Evolutionary conservation across 2,329 filamentous ascomycete species (phyloP).

Genomic region (Leptographium radiaticola): DNA sequence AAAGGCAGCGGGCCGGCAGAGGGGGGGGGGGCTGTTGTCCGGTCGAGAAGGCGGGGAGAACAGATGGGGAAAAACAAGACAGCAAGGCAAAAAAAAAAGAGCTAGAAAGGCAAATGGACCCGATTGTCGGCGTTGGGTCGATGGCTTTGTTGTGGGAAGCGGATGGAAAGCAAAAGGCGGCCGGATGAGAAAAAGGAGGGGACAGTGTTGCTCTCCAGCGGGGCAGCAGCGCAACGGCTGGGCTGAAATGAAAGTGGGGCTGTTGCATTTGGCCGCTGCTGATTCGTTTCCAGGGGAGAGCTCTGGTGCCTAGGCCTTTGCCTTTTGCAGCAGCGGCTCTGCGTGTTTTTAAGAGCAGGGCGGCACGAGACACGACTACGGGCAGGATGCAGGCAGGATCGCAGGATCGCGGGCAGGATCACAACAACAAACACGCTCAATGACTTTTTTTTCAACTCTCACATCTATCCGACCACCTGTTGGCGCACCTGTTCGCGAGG

Average conservation of each 20-base stretch:
- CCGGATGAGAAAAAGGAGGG: conserved; percentile 6
- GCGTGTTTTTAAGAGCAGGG: no score
- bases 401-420: neutral
- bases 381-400: neutral
- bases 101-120: no score
- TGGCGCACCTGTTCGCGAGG: conserved; percentile 29
- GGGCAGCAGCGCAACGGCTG: conserved; percentile 1
- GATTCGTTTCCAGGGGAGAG: neutral
- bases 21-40: no score
- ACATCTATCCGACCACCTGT: conserved; percentile 16
- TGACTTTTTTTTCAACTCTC: neutral
- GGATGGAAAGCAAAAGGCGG: neutral
- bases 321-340: no score
- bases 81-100: no score
- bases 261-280: neutral
- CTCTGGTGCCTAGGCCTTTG: neutral
- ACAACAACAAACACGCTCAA: neutral
- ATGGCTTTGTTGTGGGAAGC: neutral
- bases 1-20: neutral
- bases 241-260: conserved; percentile 2
- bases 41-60: no score
- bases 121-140: no score
- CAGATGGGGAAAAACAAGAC: no score
- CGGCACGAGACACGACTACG: neutral
- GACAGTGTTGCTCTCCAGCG: conserved; percentile 3